Percentiles rank a stretch among this genome's conserved stretches.
These are phyloP conservation scores for Talaromyces rugulosus DNA, from an alignment of 2,329 filamentous ascomycete species.

Conservation along the genomic window DNA sequence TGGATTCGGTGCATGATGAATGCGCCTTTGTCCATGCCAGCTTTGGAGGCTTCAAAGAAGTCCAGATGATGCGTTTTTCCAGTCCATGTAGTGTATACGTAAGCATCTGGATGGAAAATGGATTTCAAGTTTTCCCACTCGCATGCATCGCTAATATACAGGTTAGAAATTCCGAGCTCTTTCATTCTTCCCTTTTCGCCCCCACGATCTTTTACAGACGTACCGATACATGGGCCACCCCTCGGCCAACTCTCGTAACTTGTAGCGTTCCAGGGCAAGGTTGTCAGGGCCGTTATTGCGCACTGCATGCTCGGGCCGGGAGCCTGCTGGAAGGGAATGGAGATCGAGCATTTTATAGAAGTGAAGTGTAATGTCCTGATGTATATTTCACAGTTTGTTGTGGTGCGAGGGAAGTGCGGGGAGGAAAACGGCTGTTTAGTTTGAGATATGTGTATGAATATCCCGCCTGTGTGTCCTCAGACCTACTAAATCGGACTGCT, in stretches of 20 bases:
- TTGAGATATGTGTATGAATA: too few relatives aligned
- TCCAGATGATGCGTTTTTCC: conserved; percentile 38
- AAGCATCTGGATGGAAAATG: conserved; percentile 47
- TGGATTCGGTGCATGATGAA: conserved; percentile 56
- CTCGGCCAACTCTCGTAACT: conserved; percentile 47
- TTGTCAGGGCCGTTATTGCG: conserved; percentile 47
- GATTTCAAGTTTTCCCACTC: conserved; percentile 52
- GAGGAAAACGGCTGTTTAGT: too few relatives aligned
- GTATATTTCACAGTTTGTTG: too few relatives aligned
- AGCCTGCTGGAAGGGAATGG: conserved; percentile 33
- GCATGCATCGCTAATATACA: conserved; percentile 38
- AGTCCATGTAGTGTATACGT: conserved; percentile 51
- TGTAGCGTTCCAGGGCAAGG: conserved; percentile 43
- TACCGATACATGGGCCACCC: conserved; percentile 47
- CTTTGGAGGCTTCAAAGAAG: conserved; percentile 49
- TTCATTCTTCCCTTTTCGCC: too few relatives aligned
- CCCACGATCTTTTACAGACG: neutral
- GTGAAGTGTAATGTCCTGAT: neutral
- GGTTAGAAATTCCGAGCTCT: too few relatives aligned
- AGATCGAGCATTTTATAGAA: conserved; percentile 28
- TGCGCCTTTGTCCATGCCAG: conserved; percentile 48
- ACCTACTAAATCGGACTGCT: too few relatives aligned
- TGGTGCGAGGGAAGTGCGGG: too few relatives aligned
- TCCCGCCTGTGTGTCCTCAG: too few relatives aligned
- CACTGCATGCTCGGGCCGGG: conserved; percentile 35